Percentiles rank a stretch among this genome's conserved stretches.
phyloP scores from a whole-genome alignment of 2,329 filamentous ascomycete species.

The Rhytidhysteron rufulum region DNA sequence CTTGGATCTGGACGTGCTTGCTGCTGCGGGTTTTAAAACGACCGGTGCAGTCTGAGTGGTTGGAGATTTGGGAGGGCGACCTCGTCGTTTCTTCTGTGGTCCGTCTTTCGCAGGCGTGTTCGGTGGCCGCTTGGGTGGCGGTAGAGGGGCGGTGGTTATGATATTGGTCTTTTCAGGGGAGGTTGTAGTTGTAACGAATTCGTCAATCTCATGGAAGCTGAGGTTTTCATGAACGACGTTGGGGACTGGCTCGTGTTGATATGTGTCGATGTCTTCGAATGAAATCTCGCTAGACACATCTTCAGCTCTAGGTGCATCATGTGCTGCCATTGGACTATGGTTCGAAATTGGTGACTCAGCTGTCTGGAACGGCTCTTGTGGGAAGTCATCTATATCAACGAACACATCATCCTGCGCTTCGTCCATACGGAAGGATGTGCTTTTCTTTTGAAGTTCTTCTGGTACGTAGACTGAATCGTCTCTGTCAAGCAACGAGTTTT shows the following conservation, averaged over 20 bases:
- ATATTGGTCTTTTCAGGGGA: constrained; percentile 1
- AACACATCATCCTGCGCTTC: constrained; percentile 2
- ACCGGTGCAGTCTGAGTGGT: constrained; percentile 5
- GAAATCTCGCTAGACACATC: constrained; percentile 3
- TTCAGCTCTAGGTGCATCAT: not conserved
- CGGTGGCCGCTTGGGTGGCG: not conserved
- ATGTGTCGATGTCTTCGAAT: constrained; percentile 25
- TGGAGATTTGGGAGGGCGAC: constrained; percentile 16
- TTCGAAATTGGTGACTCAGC: no score
- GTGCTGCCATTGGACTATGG: no score
- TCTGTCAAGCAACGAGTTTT: constrained; percentile 25
- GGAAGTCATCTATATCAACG: constrained; percentile 14
- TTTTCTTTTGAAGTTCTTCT: constrained; percentile 27
- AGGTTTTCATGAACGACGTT: constrained; percentile 14
- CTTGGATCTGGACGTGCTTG: not conserved
- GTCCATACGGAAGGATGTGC: constrained; percentile 26
- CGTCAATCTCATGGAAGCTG: constrained; percentile 16
- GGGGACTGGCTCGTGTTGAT: constrained; percentile 19
- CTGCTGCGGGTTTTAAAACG: not conserved
- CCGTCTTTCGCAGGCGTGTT: not conserved
- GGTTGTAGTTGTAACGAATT: constrained; percentile 8
- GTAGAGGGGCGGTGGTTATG: not conserved
- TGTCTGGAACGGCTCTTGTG: constrained; percentile 11
- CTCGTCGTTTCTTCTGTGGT: constrained; percentile 18
- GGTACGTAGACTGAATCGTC: constrained; percentile 23